Conservation (phyloP, 805 yeast genomes). For the Schwanniomyces polymorphus region DNA sequence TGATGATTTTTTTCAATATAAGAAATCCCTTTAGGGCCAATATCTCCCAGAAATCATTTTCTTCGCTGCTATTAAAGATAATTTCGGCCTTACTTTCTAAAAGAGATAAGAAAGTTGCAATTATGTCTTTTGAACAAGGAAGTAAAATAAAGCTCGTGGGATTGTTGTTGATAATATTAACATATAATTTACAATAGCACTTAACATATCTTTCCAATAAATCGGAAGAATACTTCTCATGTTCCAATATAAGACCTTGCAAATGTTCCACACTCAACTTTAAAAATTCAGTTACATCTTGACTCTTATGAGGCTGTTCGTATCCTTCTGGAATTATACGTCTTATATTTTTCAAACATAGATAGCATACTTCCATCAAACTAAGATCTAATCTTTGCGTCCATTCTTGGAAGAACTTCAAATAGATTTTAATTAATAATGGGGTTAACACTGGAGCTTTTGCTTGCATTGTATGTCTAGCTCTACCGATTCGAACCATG, state of each 20-base stretch:
- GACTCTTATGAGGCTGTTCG: slow-evolving; percentile 64
- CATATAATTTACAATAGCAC: slow-evolving; percentile 74
- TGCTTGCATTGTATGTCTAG: slow-evolving; percentile 73
- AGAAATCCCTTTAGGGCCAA: slow-evolving; percentile 65
- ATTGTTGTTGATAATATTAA: slow-evolving; percentile 54
- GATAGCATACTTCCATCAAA: slow-evolving; percentile 71
- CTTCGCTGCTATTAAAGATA: slow-evolving; percentile 60
- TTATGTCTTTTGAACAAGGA: slow-evolving; percentile 59
- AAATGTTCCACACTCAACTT: slow-evolving; percentile 57
- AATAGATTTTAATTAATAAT: slow-evolving; percentile 58
- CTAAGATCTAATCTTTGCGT: slow-evolving; percentile 48
- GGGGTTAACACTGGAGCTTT: slow-evolving; percentile 66
- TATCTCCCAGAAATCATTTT: slow-evolving; percentile 71
- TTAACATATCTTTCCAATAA: slow-evolving; percentile 68
- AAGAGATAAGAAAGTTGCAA: slow-evolving; percentile 59
- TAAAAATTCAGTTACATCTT: slow-evolving; percentile 61
- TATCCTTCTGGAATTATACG: slow-evolving; percentile 76
- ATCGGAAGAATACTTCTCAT: slow-evolving; percentile 49
- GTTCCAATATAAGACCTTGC: slow-evolving; percentile 51
- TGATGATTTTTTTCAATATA: slow-evolving; percentile 63
- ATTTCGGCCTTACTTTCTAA: slow-evolving; percentile 64
- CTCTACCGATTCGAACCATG: slow-evolving; percentile 78
- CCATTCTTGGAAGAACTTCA: slow-evolving; percentile 64
- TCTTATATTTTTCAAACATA: slow-evolving; percentile 72
- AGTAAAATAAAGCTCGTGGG: slow-evolving; percentile 72